phyloP scores from a whole-genome alignment of 2,329 filamentous ascomycete species.

The Samsoniella hepiali region DNA sequence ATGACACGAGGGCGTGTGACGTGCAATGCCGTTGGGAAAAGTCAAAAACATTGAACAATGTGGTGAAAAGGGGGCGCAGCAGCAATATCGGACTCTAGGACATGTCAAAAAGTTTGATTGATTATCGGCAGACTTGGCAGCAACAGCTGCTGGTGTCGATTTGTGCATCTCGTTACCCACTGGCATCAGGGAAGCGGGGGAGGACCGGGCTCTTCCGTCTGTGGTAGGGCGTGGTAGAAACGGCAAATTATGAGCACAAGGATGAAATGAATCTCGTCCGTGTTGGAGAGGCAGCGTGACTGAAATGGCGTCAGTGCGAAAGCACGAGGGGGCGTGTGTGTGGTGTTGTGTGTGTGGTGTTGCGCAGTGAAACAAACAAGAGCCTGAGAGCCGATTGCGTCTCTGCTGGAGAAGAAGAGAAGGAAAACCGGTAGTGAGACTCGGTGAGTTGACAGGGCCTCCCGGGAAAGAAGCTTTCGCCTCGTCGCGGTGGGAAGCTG shows the following conservation, averaged over 20 bases:
- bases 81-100: not conserved
- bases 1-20: too few species aligned
- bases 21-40: too few species aligned
- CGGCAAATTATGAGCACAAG: too few species aligned
- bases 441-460: not conserved
- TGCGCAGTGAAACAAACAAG: not conserved
- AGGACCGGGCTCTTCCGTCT: not conserved
- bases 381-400: not conserved
- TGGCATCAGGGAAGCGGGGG: not conserved
- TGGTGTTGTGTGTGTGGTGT: not conserved
- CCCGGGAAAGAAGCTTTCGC: not conserved
- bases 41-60: too few species aligned
- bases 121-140: not conserved
- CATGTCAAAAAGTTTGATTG: not conserved
- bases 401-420: not conserved
- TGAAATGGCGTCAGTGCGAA: too few species aligned
- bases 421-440: not conserved
- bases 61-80: too few species aligned
- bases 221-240: too few species aligned
- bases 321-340: not conserved
- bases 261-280: too few species aligned
- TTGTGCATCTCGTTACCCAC: not conserved
- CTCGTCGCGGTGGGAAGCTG: conserved; percentile 1
- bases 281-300: too few species aligned
- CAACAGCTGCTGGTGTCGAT: not conserved